A percentile compares a stretch with the other conserved stretches of the same genome.
Conservation (phyloP, 192 early-diverging fungal genomes). For the Phlyctochytrium planicorne region DNA sequence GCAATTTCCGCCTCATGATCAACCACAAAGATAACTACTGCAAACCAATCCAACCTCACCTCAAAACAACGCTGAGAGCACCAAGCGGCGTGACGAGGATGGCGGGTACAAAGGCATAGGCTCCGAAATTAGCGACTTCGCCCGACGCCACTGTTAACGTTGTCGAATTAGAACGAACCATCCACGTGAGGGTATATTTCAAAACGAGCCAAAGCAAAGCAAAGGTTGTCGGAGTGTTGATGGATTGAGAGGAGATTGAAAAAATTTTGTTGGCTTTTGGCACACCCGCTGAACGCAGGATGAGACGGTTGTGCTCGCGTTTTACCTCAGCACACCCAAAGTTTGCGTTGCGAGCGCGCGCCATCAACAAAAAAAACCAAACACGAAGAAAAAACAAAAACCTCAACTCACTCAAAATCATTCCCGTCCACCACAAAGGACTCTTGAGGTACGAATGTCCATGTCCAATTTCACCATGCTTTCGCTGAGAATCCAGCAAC, state of each 20-base stretch:
- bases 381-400: conserved; percentile 5
- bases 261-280: background rate
- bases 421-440: conserved; percentile 86
- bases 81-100: conserved; percentile 90
- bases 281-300: background rate
- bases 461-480: conserved; percentile 49
- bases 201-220: background rate
- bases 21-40: too few species aligned
- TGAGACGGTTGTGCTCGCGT: background rate
- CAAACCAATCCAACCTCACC: conserved; percentile 48
- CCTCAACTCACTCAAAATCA: conserved; percentile 62
- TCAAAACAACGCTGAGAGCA: conserved; percentile 84
- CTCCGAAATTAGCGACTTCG: conserved; percentile 90
- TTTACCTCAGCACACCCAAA: too few species aligned
- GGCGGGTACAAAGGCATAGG: conserved; percentile 92
- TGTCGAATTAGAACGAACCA: background rate
- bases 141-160: conserved; percentile 79
- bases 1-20: too few species aligned
- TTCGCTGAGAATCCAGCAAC: conserved; percentile 41
- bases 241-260: too few species aligned
- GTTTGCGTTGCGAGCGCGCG: too few species aligned
- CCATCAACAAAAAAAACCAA: background rate
- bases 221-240: too few species aligned
- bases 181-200: too few species aligned
- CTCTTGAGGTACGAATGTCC: conserved; percentile 79